Conservation (phyloP, 495 filamentous ascomycete species). For the Immersiella caudata region DNA sequence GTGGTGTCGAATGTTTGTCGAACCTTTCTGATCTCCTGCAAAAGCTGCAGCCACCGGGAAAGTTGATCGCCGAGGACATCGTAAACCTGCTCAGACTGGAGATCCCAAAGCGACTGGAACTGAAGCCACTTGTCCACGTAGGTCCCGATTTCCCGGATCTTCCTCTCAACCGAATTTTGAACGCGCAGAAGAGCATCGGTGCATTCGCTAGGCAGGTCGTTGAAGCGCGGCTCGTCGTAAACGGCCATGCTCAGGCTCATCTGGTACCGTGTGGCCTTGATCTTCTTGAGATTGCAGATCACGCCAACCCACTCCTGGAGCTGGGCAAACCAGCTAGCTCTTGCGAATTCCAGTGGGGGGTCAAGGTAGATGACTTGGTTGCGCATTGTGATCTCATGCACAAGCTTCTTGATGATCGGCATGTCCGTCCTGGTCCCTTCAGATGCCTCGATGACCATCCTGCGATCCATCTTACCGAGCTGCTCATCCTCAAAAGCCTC, state of each 20-base stretch:
- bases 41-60: conserved; percentile 86
- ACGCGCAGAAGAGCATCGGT: conserved; percentile 74
- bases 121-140: conserved; percentile 98
- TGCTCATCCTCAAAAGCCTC: conserved; percentile 71
- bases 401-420: conserved; percentile 66
- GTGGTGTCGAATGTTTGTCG: conserved; percentile 95
- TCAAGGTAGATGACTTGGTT: conserved; percentile 96
- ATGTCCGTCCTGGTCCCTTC: conserved; percentile 46
- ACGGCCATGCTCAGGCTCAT: conserved; percentile 70
- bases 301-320: conserved; percentile 91
- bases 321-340: conserved; percentile 91
- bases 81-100: conserved; percentile 93
- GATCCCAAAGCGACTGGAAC: conserved; percentile 98
- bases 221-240: conserved; percentile 73
- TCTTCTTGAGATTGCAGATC: conserved; percentile 86
- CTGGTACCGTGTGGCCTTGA: conserved; percentile 93
- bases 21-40: conserved; percentile 92
- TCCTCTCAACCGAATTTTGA: conserved; percentile 77
- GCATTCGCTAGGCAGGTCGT: conserved; percentile 82
- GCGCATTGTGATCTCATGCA: conserved; percentile 92
- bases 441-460: conserved; percentile 44
- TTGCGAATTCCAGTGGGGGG: conserved; percentile 86
- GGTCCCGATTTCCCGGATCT: conserved; percentile 69
- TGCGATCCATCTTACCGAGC: conserved; percentile 50
- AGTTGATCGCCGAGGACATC: conserved; percentile 88